Evolutionary conservation across 768 basidiomycete species (phyloP), one percentile per base, ranked within the genome.

Genomic region (Mycena capillaripes): DNA sequence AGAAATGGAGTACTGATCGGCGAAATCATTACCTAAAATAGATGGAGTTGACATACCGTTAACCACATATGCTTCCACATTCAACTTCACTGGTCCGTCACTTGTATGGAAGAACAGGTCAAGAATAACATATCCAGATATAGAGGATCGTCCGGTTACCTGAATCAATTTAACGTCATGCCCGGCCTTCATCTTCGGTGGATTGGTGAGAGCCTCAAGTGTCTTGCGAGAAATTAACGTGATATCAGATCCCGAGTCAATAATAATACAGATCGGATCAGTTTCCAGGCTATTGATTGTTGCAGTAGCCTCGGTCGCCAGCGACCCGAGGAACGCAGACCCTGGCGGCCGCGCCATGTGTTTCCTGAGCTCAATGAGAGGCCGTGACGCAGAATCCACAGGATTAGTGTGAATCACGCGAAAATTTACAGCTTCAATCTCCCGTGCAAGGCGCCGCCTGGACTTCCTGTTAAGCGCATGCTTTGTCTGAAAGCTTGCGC

Each of bases 1-100:
- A 0, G 83, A 81, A 5, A 84, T 58, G 2, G 72, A 76, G 46
- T 83, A 84, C 40, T 81, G 79, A 70, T 82, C 81, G 4, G 81
- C 53, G 46, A 79, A 81, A 46, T 82, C 81, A 56, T 82, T 81
- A 7, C 82, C 82, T 8, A 83, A 59, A 52, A 83, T 79, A 29
- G 82, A 77, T 0, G 78, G 78, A 0, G 79, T 77, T 12, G 48
- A n/a, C 32, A 63, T 30, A 12, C 46, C 46, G 4, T 29, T 40
- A 2, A 67, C 66, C 2, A 50, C 21, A 23, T 50, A 50, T 23
- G 48, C 48, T 23, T 50, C 48, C 12, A 50, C 48, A 23, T n/a
- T 50, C 19, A 50, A 23, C 11, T 50, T 50, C 12, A 50, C 48
- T 23, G 48, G 48, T 2, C 48, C 48, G 2, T 50, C 48, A n/a